A percentile compares a stretch with the other conserved stretches of the same genome.
These are phyloP conservation scores for Russula vinacea DNA, from an alignment of 768 basidiomycete genomes.

Conservation along the genomic window DNA sequence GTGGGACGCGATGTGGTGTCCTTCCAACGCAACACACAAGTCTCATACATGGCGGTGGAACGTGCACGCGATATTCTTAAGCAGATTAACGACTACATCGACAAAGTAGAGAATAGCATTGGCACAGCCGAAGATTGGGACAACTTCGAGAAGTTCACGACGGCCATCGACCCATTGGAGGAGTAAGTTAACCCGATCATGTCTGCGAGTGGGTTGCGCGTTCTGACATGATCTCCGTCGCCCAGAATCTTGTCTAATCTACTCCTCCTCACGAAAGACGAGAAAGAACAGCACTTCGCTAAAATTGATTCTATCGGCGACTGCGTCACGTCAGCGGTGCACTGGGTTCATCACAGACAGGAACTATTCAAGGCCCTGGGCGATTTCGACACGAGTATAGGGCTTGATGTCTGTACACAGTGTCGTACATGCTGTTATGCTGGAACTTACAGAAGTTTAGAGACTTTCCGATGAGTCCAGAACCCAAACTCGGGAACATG, in stretches of 20 bases:
- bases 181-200: constrained; percentile 11
- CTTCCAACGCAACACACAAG: constrained; percentile 29
- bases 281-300: constrained; percentile 20
- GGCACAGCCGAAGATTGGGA: constrained; percentile 24
- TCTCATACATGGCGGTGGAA: constrained; percentile 28
- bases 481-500: not conserved
- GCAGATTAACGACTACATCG: constrained; percentile 26
- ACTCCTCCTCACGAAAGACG: constrained; percentile 11
- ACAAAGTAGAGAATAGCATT: constrained; percentile 17
- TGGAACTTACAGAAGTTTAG: constrained; percentile 1
- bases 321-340: constrained; percentile 3
- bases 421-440: not conserved
- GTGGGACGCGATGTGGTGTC: constrained; percentile 25
- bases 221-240: not conserved
- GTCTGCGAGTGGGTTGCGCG: not conserved
- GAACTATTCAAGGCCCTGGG: constrained; percentile 4
- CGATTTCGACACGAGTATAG: not conserved
- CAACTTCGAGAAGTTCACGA: constrained; percentile 27
- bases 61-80: constrained; percentile 27
- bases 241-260: constrained; percentile 19
- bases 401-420: constrained; percentile 8
- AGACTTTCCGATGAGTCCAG: constrained; percentile 1
- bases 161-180: constrained; percentile 31
- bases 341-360: constrained; percentile 18
- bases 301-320: not conserved